phyloP scores from a whole-genome alignment of 2,329 filamentous ascomycete genomes.

The Chalaropsis ovoidea region DNA sequence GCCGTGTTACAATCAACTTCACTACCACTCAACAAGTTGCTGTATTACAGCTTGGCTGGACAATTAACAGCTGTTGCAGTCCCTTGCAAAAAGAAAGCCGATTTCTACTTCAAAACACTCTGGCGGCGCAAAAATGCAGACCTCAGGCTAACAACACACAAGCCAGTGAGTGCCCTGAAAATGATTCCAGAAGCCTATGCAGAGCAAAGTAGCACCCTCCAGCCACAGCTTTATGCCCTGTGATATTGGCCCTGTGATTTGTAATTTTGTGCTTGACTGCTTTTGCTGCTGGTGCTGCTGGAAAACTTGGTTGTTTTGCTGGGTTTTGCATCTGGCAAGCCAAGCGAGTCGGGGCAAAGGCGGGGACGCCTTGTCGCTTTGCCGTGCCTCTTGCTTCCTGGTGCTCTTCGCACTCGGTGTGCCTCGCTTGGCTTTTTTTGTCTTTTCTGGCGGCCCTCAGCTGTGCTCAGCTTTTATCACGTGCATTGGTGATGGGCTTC shows the following conservation, averaged over 20 bases:
- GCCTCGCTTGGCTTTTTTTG: not conserved
- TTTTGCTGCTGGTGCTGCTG: no score
- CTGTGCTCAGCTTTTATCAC: not conserved
- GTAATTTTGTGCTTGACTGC: no score
- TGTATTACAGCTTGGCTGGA: no score
- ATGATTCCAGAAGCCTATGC: not conserved
- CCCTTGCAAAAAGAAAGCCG: no score
- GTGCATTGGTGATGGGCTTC: not conserved
- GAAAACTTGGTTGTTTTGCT: no score
- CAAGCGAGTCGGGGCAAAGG: not conserved
- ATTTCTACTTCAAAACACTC: not conserved
- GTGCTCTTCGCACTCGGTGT: not conserved
- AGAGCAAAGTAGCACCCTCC: not conserved
- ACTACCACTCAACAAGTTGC: not conserved
- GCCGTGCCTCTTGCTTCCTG: not conserved
- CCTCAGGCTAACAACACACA: not conserved
- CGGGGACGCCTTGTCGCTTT: not conserved
- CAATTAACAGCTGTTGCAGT: not conserved
- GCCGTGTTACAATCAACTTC: not conserved
- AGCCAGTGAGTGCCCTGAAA: not conserved
- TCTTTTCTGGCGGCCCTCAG: not conserved
- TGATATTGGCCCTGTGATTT: no score
- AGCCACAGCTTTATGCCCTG: not conserved
- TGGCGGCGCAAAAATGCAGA: not conserved
- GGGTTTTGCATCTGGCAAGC: not conserved